Evolutionary conservation across 176 grass and related monocot species (phyloP), one percentile per base, ranked within the genome.

Genomic region (Leersia perrieri): DNA sequence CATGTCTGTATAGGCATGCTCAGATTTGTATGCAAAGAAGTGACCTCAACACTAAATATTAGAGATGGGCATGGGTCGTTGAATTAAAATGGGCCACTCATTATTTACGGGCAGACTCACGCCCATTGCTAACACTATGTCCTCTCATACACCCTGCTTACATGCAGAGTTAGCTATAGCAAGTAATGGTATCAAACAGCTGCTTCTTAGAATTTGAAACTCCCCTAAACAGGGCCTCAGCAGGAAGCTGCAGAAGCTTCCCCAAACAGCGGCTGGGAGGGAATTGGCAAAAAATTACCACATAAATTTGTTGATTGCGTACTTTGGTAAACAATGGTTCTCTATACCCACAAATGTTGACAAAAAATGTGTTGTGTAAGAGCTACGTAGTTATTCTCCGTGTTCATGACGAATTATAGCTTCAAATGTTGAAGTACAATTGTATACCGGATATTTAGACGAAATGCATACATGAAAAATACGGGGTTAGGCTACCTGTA

Each of bases 21-120:
- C n/a, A 55, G 31, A 6, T 68, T 79, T 66, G 61, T 71, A 31
- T 26, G 66, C 15, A 9, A 70, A 70, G 78, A 41, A 60, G 75
- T n/a, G 36, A 55, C 26, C 72, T 63, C 27, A n/a, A 51, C 36
- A 11, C 0, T 62, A 33, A 26, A n/a, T n/a, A n/a, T n/a, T n/a
- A n/a, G n/a, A n/a, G n/a, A n/a, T n/a, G n/a, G n/a, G n/a, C n/a
- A n/a, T n/a, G n/a, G n/a, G n/a, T n/a, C n/a, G n/a, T n/a, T n/a
- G n/a, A n/a, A n/a, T n/a, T n/a, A n/a, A n/a, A n/a, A n/a, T n/a
- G n/a, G n/a, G n/a, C n/a, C n/a, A n/a, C n/a, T n/a, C n/a, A n/a
- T n/a, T n/a, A n/a, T n/a, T n/a, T n/a, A n/a, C n/a, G n/a, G n/a
- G n/a, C n/a, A n/a, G n/a, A n/a, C n/a, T n/a, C n/a, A n/a, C n/a